Evolutionary conservation across 225 moss, liverwort and hornwort genomes (phyloP).

Genomic region (Pseudoscleropodium purum): DNA sequence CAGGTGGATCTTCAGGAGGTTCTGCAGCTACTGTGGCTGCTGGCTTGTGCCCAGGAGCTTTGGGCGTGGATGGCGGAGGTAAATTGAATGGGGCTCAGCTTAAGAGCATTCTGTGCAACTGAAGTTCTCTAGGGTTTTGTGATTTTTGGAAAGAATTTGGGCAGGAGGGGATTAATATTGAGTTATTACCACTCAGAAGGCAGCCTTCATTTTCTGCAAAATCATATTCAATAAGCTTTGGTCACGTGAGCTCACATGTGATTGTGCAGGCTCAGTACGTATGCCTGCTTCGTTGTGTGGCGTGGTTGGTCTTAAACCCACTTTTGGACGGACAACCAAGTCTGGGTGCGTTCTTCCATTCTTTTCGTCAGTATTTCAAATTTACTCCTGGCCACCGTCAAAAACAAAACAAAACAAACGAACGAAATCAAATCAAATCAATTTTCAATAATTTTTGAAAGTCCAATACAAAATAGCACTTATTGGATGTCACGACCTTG

Average conservation of each 20-base stretch:
- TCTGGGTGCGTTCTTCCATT: not conserved
- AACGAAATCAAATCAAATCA: not conserved
- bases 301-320: slow-evolving; percentile 62
- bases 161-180: not conserved
- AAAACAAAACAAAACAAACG: not conserved
- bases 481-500: not conserved
- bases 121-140: not conserved
- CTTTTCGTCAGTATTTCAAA: not conserved
- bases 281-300: slow-evolving; percentile 70
- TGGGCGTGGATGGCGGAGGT: slow-evolving; percentile 87
- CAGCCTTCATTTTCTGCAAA: not conserved
- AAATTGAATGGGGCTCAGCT: not conserved
- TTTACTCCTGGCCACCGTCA: not conserved
- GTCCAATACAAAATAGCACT: no score
- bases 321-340: slow-evolving; percentile 55
- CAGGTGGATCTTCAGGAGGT: slow-evolving; percentile 80
- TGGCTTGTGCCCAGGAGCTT: slow-evolving; percentile 67
- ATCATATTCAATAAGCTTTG: not conserved
- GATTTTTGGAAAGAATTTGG: not conserved
- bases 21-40: slow-evolving; percentile 61
- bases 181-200: not conserved
- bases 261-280: slow-evolving; percentile 9
- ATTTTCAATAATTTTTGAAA: no score
- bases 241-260: not conserved
- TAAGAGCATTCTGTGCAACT: not conserved